These are phyloP conservation scores for Gaeumannomyces tritici DNA, from an alignment of 2,329 filamentous ascomycete species.

Conservation along the genomic window DNA sequence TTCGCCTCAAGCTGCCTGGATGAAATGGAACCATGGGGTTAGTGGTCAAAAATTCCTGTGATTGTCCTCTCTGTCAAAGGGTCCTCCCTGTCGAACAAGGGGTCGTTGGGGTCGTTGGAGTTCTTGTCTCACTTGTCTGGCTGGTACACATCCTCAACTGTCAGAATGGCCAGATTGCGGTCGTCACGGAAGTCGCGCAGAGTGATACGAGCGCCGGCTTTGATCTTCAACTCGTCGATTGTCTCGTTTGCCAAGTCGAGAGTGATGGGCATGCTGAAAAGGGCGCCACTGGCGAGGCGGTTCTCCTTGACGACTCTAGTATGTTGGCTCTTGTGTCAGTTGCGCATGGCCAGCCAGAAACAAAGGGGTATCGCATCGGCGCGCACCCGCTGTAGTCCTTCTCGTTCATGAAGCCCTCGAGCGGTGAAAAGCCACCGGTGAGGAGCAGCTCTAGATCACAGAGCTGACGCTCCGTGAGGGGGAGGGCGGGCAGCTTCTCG, in stretches of 20 bases:
- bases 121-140: conserved; percentile 70
- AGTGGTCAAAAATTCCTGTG: conserved; percentile 1
- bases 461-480: conserved; percentile 85
- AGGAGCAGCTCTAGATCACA: conserved; percentile 97
- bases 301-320: conserved; percentile 79
- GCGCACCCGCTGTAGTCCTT: conserved; percentile 88
- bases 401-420: conserved; percentile 97
- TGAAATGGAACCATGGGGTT: conserved; percentile 2
- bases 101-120: neutral
- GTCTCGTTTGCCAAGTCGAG: conserved; percentile 71
- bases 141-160: conserved; percentile 88
- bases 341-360: neutral
- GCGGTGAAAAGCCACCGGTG: conserved; percentile 93
- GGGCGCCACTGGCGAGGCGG: conserved; percentile 76
- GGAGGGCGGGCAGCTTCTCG: conserved; percentile 74
- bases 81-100: too few relatives aligned
- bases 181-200: conserved; percentile 95
- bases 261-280: conserved; percentile 96
- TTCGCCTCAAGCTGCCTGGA: conserved; percentile 75
- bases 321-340: conserved; percentile 16
- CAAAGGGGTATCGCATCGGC: conserved; percentile 15
- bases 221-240: conserved; percentile 66
- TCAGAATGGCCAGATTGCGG: conserved; percentile 90
- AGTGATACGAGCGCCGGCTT: conserved; percentile 72
- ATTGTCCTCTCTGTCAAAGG: too few relatives aligned